Base-by-base conservation (phyloP, 495 filamentous ascomycete genomes). In the Aspergillus sclerotiicarbonarius region DNA sequence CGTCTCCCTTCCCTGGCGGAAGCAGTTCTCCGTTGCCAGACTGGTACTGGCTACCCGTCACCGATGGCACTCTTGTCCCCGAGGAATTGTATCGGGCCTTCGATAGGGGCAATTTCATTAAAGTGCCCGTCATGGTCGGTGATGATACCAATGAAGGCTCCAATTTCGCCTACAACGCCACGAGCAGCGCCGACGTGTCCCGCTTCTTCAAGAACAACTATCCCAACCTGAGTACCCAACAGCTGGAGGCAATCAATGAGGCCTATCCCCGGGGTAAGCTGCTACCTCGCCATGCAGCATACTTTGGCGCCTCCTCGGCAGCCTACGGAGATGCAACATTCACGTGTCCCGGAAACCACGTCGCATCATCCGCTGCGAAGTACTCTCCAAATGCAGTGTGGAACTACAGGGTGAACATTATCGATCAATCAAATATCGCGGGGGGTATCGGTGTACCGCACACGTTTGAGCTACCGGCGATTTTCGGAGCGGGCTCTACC, bases 291-390 rank as follows among this genome's bases (percentile, higher is more conserved):
- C 72, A 72, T 20, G 82, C 79, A 8, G 70, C 72, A 45, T 86
- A 80, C 64, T 87, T 84, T 73, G 69, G 78, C 0, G 77, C 83
- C 15, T 75, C 80, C 6, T 76, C 80, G 13, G 74, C 80, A n/a
- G 79, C 80, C 2, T 91, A 87, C 58, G 87, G 86, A 31, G 84
- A 90, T 45, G 76, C 85, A 56, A 79, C 84, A 1, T 90, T 90
- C 65, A 84, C 75, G 62, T 90, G 87, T 57, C 87, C 86, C 0
- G 77, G 76, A 0, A 68, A 68, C 29, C 50, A 59, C 13, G 68
- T 74, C 54, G 57, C 67, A 1, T 66, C 83, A 18, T 78, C 67
- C 55, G 69, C 83, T 62, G 76, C 74, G 19, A 65, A 66, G 6
- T 66, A 69, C 56, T 66, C 64, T 2, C 58, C 65, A 1, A 30